Evolutionary conservation across 352 stramenopile species (phyloP).

Genomic region (Globisporangium radiosum): DNA sequence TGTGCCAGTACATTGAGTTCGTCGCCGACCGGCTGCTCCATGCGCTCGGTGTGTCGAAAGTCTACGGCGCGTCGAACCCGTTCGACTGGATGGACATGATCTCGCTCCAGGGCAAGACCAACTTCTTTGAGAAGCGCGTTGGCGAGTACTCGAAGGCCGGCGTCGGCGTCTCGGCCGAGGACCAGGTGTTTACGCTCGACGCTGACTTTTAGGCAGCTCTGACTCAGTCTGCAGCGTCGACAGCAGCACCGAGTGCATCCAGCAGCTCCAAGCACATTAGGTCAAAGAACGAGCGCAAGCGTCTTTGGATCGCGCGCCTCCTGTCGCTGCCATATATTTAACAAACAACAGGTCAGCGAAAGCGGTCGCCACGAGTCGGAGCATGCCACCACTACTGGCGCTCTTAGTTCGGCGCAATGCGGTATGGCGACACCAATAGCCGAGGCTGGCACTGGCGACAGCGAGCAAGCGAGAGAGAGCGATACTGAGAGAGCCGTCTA

Average conservation of each 20-base stretch:
- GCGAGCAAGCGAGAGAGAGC: no score
- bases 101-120: slow-evolving; percentile 97
- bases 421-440: no score
- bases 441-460: no score
- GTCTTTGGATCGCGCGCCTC: neutral
- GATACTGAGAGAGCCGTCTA: no score
- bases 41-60: slow-evolving; percentile 88
- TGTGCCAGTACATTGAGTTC: slow-evolving; percentile 99
- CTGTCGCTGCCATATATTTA: slow-evolving; percentile 13
- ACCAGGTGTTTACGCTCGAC: slow-evolving; percentile 92
- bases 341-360: neutral
- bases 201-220: slow-evolving; percentile 85
- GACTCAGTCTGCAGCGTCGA: neutral
- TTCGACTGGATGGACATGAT: slow-evolving; percentile 99
- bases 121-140: slow-evolving; percentile 98
- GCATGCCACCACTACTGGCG: no score
- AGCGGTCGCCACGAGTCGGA: no score
- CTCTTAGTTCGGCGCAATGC: no score
- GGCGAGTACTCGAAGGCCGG: slow-evolving; percentile 98
- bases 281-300: neutral
- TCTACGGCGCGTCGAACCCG: slow-evolving; percentile 93
- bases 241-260: no score
- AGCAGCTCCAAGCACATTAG: neutral
- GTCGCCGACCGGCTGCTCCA: slow-evolving; percentile 94
- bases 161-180: slow-evolving; percentile 85